Conservation (phyloP, 441 rosid genomes). For the Pelargonium australe region DNA sequence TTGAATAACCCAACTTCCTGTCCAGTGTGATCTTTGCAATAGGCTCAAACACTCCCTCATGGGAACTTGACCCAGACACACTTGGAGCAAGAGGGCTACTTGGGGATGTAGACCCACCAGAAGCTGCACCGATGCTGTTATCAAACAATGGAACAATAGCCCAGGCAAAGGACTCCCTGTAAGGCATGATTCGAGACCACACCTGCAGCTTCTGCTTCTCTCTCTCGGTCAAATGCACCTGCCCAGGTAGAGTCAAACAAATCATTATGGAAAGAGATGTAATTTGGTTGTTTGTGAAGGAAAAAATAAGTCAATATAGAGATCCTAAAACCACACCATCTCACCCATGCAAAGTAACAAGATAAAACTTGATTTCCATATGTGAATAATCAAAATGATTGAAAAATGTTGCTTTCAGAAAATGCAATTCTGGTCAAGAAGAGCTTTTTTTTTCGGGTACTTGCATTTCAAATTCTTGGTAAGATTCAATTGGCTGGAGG, state of each 20-base stretch:
- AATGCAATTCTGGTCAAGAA: not conserved
- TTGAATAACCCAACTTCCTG: slow-evolving; percentile 77
- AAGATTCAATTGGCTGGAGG: not conserved
- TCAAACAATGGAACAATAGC: slow-evolving; percentile 98
- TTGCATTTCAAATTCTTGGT: not conserved
- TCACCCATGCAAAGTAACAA: not conserved
- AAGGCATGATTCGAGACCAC: slow-evolving; percentile 99
- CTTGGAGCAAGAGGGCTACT: slow-evolving; percentile 95
- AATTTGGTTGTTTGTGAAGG: not conserved
- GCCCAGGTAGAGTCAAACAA: slow-evolving; percentile 22
- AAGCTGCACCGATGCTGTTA: slow-evolving; percentile 66
- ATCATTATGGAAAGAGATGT: slow-evolving; percentile 5
- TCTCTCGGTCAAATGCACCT: slow-evolving; percentile 93
- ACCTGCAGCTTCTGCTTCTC: slow-evolving; percentile 98
- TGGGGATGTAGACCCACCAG: slow-evolving; percentile 94
- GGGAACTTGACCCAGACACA: slow-evolving; percentile 82
- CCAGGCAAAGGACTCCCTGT: slow-evolving; percentile 98
- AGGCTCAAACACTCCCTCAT: slow-evolving; percentile 77
- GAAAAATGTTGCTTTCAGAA: not conserved
- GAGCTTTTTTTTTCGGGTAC: not conserved
- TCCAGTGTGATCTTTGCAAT: slow-evolving; percentile 81
- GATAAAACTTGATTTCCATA: not conserved
- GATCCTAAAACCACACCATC: not conserved
- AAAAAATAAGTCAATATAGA: not conserved
- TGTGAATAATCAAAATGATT: not conserved